A percentile compares a stretch with the other conserved stretches of the same genome.
phyloP scores from a whole-genome alignment of 2,329 filamentous ascomycete genomes.

The Ophiocordyceps australis region DNA sequence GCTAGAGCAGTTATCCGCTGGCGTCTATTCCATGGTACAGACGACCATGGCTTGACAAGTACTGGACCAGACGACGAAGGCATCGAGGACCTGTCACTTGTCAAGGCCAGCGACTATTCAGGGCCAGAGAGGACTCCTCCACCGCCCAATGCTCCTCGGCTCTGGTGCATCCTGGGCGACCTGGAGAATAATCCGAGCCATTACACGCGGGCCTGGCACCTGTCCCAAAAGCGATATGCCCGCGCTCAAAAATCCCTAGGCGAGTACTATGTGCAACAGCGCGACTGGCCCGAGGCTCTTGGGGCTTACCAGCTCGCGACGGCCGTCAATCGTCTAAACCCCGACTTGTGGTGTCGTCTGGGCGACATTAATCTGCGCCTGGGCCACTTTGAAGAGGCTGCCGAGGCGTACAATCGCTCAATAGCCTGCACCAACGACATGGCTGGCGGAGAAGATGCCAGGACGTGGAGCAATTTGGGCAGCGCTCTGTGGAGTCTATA shows the following conservation, averaged over 20 bases:
- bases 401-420: conserved; percentile 65
- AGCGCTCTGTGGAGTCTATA: conserved; percentile 61
- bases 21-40: conserved; percentile 56
- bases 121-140: conserved; percentile 51
- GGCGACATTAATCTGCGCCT: conserved; percentile 77
- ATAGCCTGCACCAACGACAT: conserved; percentile 43
- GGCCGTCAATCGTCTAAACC: conserved; percentile 61
- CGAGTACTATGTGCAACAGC: conserved; percentile 51
- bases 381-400: conserved; percentile 57
- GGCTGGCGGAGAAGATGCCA: conserved; percentile 72
- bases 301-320: conserved; percentile 67
- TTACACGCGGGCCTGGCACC: conserved; percentile 76
- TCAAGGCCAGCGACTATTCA: conserved; percentile 31
- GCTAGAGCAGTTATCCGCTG: conserved; percentile 59
- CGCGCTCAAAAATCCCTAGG: conserved; percentile 78
- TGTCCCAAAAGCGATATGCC: conserved; percentile 65
- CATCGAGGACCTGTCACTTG: conserved; percentile 32
- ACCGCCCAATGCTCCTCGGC: conserved; percentile 65
- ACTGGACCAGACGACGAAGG: conserved; percentile 31
- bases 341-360: conserved; percentile 74
- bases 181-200: conserved; percentile 56
- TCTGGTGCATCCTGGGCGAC: conserved; percentile 90
- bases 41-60: conserved; percentile 8
- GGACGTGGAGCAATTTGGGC: conserved; percentile 90
- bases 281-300: conserved; percentile 50